These are phyloP conservation scores for Colletotrichum cereale DNA, from an alignment of 2,329 filamentous ascomycete species.

Conservation along the genomic window DNA sequence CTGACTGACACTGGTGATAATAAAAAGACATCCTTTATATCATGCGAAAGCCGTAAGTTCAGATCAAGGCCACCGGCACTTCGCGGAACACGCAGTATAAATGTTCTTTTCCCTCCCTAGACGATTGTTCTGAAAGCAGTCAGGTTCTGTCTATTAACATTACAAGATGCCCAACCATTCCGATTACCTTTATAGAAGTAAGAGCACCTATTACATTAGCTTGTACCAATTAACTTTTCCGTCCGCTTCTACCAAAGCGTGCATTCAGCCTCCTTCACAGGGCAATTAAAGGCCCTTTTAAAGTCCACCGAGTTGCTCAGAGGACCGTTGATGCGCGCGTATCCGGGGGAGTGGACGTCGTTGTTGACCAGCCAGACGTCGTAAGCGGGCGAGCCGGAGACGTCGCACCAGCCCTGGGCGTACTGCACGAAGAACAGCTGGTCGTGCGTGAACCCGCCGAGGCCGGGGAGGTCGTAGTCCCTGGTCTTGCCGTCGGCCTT, in stretches of 20 bases:
- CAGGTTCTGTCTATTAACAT: too few relatives aligned
- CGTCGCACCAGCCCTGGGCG: conserved; percentile 74
- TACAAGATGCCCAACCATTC: too few relatives aligned
- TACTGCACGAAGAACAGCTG: conserved; percentile 78
- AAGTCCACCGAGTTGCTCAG: conserved; percentile 77
- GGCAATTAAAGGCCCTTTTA: conserved; percentile 74
- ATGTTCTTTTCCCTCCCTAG: too few relatives aligned
- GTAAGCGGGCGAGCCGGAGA: conserved; percentile 65
- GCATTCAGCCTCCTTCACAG: conserved; percentile 73
- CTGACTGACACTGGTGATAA: too few relatives aligned
- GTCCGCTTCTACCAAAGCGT: conserved; percentile 70
- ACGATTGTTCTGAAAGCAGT: too few relatives aligned
- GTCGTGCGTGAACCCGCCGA: conserved; percentile 73
- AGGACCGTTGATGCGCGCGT: conserved; percentile 71
- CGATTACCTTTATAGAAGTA: too few relatives aligned
- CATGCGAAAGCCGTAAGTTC: too few relatives aligned
- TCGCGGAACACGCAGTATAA: too few relatives aligned
- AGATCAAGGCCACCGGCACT: too few relatives aligned
- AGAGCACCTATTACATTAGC: too few relatives aligned
- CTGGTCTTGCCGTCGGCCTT: conserved; percentile 62
- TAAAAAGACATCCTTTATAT: too few relatives aligned
- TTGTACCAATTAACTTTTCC: too few relatives aligned
- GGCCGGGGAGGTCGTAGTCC: conserved; percentile 64
- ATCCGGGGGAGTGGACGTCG: conserved; percentile 75
- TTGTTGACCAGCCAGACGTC: conserved; percentile 68